phyloP scores from a whole-genome alignment of 208 protist genomes.

The Acanthamoeba triangularis region DNA sequence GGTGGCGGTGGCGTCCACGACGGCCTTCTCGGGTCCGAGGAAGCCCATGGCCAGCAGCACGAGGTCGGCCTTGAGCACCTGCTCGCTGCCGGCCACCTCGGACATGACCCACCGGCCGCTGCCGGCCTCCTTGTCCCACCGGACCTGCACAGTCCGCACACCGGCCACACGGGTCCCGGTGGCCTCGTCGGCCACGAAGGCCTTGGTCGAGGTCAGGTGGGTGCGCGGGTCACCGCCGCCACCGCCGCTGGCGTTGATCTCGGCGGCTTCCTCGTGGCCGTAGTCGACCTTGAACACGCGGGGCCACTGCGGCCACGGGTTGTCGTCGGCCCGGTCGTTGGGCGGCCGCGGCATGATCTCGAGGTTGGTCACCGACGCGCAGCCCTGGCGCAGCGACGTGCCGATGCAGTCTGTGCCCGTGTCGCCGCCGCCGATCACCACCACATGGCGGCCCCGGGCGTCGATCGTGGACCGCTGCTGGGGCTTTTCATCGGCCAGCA shows the following conservation, averaged over 20 bases:
- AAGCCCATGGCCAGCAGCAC: conserved; percentile 94
- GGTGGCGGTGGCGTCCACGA: conserved; percentile 34
- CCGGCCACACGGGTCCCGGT: conserved; percentile 84
- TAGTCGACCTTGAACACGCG: conserved; percentile 92
- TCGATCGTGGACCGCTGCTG: conserved; percentile 10
- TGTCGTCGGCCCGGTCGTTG: conserved; percentile 83
- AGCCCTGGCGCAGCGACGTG: conserved; percentile 89
- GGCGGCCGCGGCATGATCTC: conserved; percentile 90
- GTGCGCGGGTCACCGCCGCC: conserved; percentile 87
- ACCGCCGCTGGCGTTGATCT: not conserved
- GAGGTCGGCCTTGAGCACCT: conserved; percentile 86
- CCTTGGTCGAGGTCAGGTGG: conserved; percentile 89
- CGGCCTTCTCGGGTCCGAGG: conserved; percentile 87
- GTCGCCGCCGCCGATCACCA: conserved; percentile 94
- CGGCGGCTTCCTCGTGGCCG: conserved; percentile 90
- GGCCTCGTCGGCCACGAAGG: conserved; percentile 79
- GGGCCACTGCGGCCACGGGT: conserved; percentile 93
- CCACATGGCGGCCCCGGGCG: conserved; percentile 84
- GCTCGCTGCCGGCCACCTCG: conserved; percentile 77
- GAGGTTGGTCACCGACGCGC: conserved; percentile 88
- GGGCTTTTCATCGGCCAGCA: conserved; percentile 27
- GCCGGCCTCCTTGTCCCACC: conserved; percentile 85
- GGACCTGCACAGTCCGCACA: conserved; percentile 87
- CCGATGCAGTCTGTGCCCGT: conserved; percentile 94
- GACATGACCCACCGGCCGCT: conserved; percentile 73